Evolutionary conservation across 805 yeast species (phyloP).

Genomic region (Yamadazyma sp.): DNA sequence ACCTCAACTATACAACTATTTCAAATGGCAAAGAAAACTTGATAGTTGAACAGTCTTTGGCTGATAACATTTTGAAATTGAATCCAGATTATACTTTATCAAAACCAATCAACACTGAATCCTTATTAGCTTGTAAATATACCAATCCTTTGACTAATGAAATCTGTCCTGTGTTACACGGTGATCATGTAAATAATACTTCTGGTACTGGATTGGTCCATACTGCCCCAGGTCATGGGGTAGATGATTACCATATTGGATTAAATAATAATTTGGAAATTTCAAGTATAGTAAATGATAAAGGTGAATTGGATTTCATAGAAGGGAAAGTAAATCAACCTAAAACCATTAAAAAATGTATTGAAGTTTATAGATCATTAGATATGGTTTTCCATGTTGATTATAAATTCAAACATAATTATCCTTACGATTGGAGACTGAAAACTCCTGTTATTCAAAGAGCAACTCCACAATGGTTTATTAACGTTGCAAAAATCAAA

Average conservation of each 20-base stretch:
- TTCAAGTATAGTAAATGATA: conserved; percentile 74
- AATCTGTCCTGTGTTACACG: conserved; percentile 64
- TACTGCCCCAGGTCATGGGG: conserved; percentile 97
- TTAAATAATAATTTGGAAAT: conserved; percentile 52
- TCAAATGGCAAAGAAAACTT: conserved; percentile 39
- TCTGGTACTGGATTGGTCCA: conserved; percentile 97
- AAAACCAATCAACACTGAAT: conserved; percentile 1
- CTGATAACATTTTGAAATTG: conserved; percentile 32
- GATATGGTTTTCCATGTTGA: conserved; percentile 50
- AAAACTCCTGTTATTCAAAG: conserved; percentile 93
- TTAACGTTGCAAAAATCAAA: conserved; percentile 76
- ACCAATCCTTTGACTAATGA: conserved; percentile 45
- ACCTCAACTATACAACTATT: conserved; percentile 53
- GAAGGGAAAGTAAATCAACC: conserved; percentile 39
- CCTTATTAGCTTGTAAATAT: conserved; percentile 8
- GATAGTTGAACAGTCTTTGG: conserved; percentile 56
- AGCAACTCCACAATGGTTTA: conserved; percentile 97
- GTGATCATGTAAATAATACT: conserved; percentile 72
- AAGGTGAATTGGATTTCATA: conserved; percentile 61
- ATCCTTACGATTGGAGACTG: conserved; percentile 97
- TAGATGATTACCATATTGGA: conserved; percentile 83
- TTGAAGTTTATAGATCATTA: conserved; percentile 43
- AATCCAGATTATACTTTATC: conserved; percentile 1
- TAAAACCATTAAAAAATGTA: conserved; percentile 43
- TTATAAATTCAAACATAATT: conserved; percentile 66